Percentiles rank a stretch among this genome's conserved stretches.
Evolutionary conservation across 169 alveolate genomes (phyloP).

Genomic region (Eimeria tenella): DNA sequence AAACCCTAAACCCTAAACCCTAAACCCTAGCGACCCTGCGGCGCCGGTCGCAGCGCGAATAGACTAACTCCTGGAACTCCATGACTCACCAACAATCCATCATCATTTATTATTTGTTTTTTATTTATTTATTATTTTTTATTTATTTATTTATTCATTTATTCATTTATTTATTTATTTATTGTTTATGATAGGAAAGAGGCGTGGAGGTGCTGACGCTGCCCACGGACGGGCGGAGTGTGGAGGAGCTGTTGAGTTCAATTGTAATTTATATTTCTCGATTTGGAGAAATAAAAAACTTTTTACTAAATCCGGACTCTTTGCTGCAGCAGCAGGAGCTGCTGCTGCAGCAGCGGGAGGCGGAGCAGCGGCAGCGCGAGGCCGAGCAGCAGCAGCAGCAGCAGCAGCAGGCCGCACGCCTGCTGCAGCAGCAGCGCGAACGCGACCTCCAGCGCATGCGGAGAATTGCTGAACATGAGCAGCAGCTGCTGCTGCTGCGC

Average conservation of each 20-base stretch:
- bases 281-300: slow-evolving; percentile 87
- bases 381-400: slow-evolving; percentile 72
- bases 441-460: slow-evolving; percentile 67
- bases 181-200: background rate
- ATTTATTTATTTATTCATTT: too few relatives aligned
- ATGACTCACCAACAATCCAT: too few relatives aligned
- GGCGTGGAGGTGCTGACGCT: slow-evolving; percentile 21
- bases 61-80: too few relatives aligned
- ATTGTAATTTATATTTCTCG: slow-evolving; percentile 82
- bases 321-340: slow-evolving; percentile 81
- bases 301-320: background rate
- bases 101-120: too few relatives aligned
- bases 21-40: too few relatives aligned
- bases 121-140: too few relatives aligned
- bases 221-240: slow-evolving; percentile 39
- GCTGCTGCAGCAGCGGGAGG: slow-evolving; percentile 79
- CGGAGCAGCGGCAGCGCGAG: slow-evolving; percentile 49
- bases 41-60: too few relatives aligned
- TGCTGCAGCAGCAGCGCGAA: slow-evolving; percentile 82
- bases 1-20: too few relatives aligned
- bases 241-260: slow-evolving; percentile 75
- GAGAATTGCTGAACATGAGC: slow-evolving; percentile 82
- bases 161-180: too few relatives aligned
- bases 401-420: slow-evolving; percentile 66
- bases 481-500: slow-evolving; percentile 83